A percentile compares a stretch with the other conserved stretches of the same genome.
Conservation (phyloP, 805 yeast species). For the Saccharomycopsis olivae region DNA sequence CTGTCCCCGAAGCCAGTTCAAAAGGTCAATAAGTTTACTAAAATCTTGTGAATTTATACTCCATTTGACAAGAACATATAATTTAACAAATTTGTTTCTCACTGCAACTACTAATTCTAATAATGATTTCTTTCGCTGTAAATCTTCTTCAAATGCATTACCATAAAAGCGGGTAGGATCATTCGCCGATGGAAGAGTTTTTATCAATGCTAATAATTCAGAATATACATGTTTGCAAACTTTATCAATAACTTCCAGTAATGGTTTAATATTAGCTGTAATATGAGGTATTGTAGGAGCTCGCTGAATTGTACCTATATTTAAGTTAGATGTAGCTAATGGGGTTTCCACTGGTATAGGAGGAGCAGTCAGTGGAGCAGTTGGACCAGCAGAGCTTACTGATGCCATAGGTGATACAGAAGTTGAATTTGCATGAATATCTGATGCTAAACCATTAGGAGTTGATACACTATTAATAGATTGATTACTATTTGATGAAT, state of each 20-base stretch:
- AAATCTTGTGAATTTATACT: constrained; percentile 59
- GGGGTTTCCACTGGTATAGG: no score
- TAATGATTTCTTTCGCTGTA: constrained; percentile 43
- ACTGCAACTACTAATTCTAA: constrained; percentile 58
- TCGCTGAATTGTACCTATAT: no score
- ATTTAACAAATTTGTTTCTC: constrained; percentile 74
- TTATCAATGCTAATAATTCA: constrained; percentile 11
- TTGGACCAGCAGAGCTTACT: no score
- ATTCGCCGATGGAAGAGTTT: constrained; percentile 10
- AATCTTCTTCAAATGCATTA: constrained; percentile 16
- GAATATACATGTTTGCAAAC: constrained; percentile 10
- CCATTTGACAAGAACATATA: constrained; percentile 89
- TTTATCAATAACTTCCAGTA: constrained; percentile 11
- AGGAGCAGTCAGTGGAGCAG: no score
- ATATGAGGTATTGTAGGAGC: constrained; percentile 13
- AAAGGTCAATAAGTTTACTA: constrained; percentile 67
- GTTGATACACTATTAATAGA: no score
- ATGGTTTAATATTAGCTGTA: constrained; percentile 16
- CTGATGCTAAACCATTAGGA: no score
- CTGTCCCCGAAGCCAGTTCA: constrained; percentile 80
- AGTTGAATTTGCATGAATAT: no score
- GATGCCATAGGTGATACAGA: no score
- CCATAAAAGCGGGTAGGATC: constrained; percentile 15
- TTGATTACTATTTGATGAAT: no score
- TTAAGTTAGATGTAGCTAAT: no score